phyloP scores from a whole-genome alignment of 2,329 filamentous ascomycete genomes.

The Tolypocladium ophioglossoides region DNA sequence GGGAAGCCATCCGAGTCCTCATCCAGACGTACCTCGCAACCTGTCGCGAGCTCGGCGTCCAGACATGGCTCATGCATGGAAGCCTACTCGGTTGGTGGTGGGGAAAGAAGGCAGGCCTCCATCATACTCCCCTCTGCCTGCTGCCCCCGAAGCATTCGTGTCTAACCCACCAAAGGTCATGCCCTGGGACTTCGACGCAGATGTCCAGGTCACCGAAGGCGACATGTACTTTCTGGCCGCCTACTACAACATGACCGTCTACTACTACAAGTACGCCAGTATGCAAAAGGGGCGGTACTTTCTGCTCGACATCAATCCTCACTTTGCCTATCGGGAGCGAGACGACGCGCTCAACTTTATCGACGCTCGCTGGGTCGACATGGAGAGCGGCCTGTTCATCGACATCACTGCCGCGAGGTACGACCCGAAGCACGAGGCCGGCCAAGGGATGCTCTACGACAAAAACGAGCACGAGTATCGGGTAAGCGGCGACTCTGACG shows the following conservation, averaged over 20 bases:
- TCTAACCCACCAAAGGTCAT: constrained; percentile 38
- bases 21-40: constrained; percentile 63
- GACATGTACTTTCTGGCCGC: constrained; percentile 57
- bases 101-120: constrained; percentile 41
- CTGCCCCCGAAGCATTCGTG: not conserved
- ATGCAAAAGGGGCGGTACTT: constrained; percentile 31
- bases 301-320: constrained; percentile 38
- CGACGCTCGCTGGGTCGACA: constrained; percentile 40
- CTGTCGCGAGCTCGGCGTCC: constrained; percentile 52
- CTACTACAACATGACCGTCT: constrained; percentile 51
- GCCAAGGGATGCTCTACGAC: constrained; percentile 35
- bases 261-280: constrained; percentile 29
- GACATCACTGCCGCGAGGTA: constrained; percentile 42
- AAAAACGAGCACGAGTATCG: constrained; percentile 41
- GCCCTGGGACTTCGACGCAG: constrained; percentile 69
- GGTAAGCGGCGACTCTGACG: constrained; percentile 15
- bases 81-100: constrained; percentile 84
- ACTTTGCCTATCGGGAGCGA: constrained; percentile 25
- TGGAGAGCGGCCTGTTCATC: constrained; percentile 34
- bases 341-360: constrained; percentile 31
- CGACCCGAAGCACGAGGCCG: constrained; percentile 28
- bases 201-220: constrained; percentile 59
- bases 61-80: constrained; percentile 80
- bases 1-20: constrained; percentile 52
- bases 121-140: not conserved